Conservation (phyloP, 495 filamentous ascomycete species). For the Bacidia rubella region DNA sequence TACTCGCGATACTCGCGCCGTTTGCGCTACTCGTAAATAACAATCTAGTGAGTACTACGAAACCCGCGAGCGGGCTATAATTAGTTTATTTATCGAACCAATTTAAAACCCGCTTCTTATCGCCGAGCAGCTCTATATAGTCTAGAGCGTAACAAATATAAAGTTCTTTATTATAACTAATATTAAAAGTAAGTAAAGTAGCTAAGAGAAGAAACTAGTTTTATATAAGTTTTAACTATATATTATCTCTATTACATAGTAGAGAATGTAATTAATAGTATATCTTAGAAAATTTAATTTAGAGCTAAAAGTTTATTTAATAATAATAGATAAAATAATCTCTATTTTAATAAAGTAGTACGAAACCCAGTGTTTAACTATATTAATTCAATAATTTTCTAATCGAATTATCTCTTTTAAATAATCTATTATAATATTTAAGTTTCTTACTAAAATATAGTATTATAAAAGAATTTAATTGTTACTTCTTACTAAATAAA, state of each 20-base stretch:
- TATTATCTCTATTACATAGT: slow-evolving; percentile 12
- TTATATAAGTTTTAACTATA: slow-evolving; percentile 12
- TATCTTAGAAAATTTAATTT: background rate
- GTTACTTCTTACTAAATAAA: slow-evolving; percentile 10
- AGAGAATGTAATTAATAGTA: slow-evolving; percentile 15
- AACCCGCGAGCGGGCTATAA: no score
- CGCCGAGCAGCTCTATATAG: no score
- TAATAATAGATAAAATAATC: slow-evolving; percentile 12
- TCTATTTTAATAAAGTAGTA: slow-evolving; percentile 10
- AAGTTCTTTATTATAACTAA: background rate
- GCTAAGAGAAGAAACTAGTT: slow-evolving; percentile 4
- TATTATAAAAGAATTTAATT: slow-evolving; percentile 2
- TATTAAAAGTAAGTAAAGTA: slow-evolving; percentile 5
- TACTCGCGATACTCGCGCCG: no score
- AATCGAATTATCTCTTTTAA: slow-evolving; percentile 14
- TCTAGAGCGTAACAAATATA: no score
- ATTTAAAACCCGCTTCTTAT: no score
- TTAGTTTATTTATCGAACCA: no score
- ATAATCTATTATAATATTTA: slow-evolving; percentile 14
- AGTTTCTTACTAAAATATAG: background rate
- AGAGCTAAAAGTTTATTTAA: slow-evolving; percentile 4
- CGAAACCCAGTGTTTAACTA: slow-evolving; percentile 13
- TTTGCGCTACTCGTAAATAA: no score
- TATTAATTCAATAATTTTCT: slow-evolving; percentile 14
- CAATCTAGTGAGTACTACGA: no score